Percentiles rank a stretch among this genome's conserved stretches.
Conservation (phyloP, 805 yeast genomes). For the Candida qinlingensis region DNA sequence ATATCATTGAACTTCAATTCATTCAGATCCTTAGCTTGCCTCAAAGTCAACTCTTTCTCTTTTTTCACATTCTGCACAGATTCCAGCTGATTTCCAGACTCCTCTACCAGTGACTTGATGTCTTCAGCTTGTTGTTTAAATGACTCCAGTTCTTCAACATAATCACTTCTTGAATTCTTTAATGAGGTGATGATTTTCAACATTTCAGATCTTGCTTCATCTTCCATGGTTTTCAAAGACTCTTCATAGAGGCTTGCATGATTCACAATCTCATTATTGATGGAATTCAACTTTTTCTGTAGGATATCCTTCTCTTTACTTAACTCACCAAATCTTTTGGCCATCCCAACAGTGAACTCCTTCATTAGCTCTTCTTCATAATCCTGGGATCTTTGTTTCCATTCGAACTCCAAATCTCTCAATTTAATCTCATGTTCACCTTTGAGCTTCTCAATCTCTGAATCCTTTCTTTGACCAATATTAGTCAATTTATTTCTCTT, state of each 20-base stretch:
- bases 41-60: background rate
- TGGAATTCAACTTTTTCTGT: background rate
- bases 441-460: background rate
- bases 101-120: background rate
- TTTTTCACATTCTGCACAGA: slow-evolving; percentile 6
- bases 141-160: background rate
- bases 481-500: slow-evolving; percentile 29
- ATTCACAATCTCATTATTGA: background rate
- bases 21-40: background rate
- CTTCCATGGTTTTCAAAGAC: background rate
- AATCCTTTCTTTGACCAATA: slow-evolving; percentile 7
- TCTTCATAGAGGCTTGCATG: background rate
- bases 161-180: slow-evolving; percentile 1
- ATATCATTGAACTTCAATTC: background rate
- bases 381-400: slow-evolving; percentile 28
- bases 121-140: background rate
- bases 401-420: slow-evolving; percentile 28
- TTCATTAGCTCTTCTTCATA: slow-evolving; percentile 11
- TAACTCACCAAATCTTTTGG: slow-evolving; percentile 4
- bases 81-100: slow-evolving; percentile 8
- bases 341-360: slow-evolving; percentile 10
- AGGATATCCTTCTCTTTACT: background rate
- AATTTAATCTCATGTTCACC: slow-evolving; percentile 29
- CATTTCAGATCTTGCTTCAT: background rate
- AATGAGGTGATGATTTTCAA: background rate